These are phyloP conservation scores for Penicillium tannophilum DNA, from an alignment of 495 filamentous ascomycete genomes.

Conservation along the genomic window DNA sequence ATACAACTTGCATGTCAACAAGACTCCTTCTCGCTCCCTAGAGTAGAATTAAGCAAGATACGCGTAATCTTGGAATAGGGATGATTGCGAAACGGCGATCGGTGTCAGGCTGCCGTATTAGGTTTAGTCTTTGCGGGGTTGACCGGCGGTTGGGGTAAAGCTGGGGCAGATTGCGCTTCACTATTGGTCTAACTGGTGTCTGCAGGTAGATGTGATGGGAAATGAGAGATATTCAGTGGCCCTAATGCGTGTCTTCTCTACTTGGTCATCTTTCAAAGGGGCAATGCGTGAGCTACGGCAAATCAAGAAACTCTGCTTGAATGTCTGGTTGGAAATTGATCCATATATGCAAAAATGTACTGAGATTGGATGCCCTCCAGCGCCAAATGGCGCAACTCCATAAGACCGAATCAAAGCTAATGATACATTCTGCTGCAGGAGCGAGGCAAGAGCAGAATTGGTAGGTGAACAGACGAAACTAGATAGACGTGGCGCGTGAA, in stretches of 20 bases:
- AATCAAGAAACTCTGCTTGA: neutral
- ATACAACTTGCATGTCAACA: neutral
- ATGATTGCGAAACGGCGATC: no score
- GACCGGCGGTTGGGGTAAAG: no score
- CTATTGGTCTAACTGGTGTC: no score
- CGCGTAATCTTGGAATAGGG: no score
- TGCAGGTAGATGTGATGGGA: no score
- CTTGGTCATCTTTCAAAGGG: neutral
- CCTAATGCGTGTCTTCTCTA: neutral
- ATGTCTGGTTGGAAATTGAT: neutral
- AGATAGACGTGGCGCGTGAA: constrained; percentile 1
- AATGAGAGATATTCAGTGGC: neutral
- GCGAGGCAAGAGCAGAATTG: constrained; percentile 13
- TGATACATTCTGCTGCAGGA: constrained; percentile 22
- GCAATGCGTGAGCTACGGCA: neutral
- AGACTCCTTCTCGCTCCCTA: no score
- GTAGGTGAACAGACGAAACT: constrained; percentile 4
- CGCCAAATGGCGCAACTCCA: constrained; percentile 29
- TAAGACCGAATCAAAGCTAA: constrained; percentile 19
- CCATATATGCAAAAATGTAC: constrained; percentile 19
- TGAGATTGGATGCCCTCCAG: constrained; percentile 20
- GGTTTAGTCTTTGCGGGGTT: no score
- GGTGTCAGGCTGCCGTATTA: no score
- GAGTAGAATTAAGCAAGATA: no score
- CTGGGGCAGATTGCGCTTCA: no score